A percentile compares a stretch with the other conserved stretches of the same genome.
Conservation (phyloP, 345 rosid species). For the Raphanus sativus region DNA sequence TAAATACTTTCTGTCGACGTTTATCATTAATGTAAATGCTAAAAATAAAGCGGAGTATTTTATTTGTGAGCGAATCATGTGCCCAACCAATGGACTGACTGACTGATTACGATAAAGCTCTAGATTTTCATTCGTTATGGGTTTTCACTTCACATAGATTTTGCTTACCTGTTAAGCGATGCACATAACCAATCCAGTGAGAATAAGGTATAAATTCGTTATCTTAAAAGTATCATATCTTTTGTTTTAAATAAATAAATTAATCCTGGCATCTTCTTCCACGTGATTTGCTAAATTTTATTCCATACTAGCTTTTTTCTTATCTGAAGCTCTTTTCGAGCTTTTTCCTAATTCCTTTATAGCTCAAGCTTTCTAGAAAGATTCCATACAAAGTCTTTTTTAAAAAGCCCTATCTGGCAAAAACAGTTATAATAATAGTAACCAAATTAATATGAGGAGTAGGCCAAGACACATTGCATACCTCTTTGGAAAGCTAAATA, state of each 20-base stretch:
- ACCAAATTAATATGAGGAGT: neutral
- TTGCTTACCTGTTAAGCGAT: slow-evolving; percentile 35
- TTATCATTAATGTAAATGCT: neutral
- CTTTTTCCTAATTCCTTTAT: slow-evolving; percentile 28
- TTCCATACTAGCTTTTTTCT: slow-evolving; percentile 20
- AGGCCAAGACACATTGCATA: neutral
- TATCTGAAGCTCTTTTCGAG: slow-evolving; percentile 16
- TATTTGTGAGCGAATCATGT: slow-evolving; percentile 19
- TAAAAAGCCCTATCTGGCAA: too few species aligned
- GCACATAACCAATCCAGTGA: slow-evolving; percentile 19
- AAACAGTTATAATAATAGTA: neutral
- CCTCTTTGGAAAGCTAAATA: slow-evolving; percentile 30
- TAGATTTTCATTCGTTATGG: slow-evolving; percentile 9
- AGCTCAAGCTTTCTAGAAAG: slow-evolving; percentile 26
- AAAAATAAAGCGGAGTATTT: neutral
- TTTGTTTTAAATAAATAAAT: neutral
- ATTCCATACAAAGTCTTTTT: neutral
- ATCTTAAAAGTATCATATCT: slow-evolving; percentile 15
- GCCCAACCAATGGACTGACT: slow-evolving; percentile 18
- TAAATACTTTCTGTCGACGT: neutral
- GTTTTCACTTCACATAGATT: slow-evolving; percentile 20
- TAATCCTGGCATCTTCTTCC: slow-evolving; percentile 12
- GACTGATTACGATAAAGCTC: slow-evolving; percentile 6
- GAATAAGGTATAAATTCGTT: slow-evolving; percentile 11
- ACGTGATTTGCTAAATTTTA: slow-evolving; percentile 31